Evolutionary conservation across 352 stramenopile genomes (phyloP).

Genomic region (Phytopythium oedochilum): DNA sequence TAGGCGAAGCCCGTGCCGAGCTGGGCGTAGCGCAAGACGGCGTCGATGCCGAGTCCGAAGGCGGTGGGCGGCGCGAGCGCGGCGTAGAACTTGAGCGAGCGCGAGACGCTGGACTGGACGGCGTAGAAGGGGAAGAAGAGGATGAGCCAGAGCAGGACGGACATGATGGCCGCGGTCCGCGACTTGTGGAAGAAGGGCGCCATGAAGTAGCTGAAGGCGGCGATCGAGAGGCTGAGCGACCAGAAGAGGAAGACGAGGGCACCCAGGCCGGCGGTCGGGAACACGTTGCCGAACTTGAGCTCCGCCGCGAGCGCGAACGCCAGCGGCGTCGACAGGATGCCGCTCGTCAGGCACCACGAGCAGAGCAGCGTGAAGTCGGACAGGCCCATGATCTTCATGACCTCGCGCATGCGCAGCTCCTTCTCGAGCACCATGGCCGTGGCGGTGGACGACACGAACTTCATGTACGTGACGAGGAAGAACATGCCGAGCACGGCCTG

Average conservation of each 20-base stretch:
- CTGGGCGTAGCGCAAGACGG: constrained; percentile 50
- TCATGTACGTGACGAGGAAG: constrained; percentile 49
- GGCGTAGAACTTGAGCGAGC: constrained; percentile 38
- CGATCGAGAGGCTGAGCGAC: constrained; percentile 50
- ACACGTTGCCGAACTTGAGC: constrained; percentile 65
- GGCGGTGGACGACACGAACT: constrained; percentile 58
- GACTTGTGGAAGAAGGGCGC: constrained; percentile 72
- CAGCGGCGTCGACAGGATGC: constrained; percentile 41
- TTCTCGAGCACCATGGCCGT: constrained; percentile 80
- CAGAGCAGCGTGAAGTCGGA: constrained; percentile 50
- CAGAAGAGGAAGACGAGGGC: constrained; percentile 69
- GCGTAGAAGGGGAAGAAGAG: constrained; percentile 73
- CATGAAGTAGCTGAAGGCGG: constrained; percentile 60
- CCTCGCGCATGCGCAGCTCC: constrained; percentile 64
- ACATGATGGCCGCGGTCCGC: constrained; percentile 49
- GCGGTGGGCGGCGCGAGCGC: constrained; percentile 57
- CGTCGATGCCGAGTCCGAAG: constrained; percentile 61
- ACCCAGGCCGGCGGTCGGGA: constrained; percentile 49
- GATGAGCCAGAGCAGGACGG: constrained; percentile 64
- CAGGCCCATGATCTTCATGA: constrained; percentile 86
- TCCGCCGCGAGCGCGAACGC: constrained; percentile 40
- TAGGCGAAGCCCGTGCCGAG: constrained; percentile 60
- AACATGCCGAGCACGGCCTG: constrained; percentile 59
- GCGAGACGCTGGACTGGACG: constrained; percentile 37
- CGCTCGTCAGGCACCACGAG: constrained; percentile 58